Evolutionary conservation across 768 basidiomycete species (phyloP).

Genomic region (Agaricus blazei): DNA sequence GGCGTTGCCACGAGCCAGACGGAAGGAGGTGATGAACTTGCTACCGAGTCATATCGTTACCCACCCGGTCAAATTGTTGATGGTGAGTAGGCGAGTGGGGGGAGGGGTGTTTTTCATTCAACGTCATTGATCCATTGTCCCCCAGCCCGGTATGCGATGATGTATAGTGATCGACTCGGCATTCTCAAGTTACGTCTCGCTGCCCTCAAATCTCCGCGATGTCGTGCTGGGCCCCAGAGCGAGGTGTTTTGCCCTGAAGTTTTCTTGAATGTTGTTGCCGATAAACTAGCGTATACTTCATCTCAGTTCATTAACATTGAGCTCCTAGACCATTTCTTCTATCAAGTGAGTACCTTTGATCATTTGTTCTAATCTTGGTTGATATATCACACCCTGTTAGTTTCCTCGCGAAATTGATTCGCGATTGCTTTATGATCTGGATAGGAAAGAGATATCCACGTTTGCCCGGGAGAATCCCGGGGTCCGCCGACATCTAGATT

Average conservation of each 20-base stretch:
- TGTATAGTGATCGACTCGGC: conserved; percentile 76
- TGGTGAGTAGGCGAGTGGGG: conserved; percentile 47
- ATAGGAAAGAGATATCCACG: conserved; percentile 80
- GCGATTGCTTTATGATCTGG: conserved; percentile 87
- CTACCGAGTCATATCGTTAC: conserved; percentile 79
- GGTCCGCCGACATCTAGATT: conserved; percentile 82
- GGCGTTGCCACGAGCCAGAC: conserved; percentile 20
- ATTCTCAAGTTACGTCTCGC: conserved; percentile 83
- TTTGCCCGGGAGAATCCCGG: conserved; percentile 95
- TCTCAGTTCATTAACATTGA: conserved; percentile 99
- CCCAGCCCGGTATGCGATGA: conserved; percentile 86
- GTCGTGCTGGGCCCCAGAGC: conserved; percentile 81
- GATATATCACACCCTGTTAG: conserved; percentile 29
- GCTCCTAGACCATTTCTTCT: conserved; percentile 96
- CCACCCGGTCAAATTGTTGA: conserved; percentile 89
- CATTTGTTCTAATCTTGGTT: neutral
- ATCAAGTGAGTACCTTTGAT: conserved; percentile 58
- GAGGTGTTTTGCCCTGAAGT: conserved; percentile 93
- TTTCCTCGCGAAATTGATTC: conserved; percentile 98
- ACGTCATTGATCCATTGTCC: conserved; percentile 11
- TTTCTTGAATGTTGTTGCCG: conserved; percentile 93
- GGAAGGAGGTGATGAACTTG: conserved; percentile 33
- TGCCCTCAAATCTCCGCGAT: conserved; percentile 86
- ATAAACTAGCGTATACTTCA: conserved; percentile 93
- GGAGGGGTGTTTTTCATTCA: neutral